phyloP scores from a whole-genome alignment of 306 rosid genomes.

The Citrullus amarus region DNA sequence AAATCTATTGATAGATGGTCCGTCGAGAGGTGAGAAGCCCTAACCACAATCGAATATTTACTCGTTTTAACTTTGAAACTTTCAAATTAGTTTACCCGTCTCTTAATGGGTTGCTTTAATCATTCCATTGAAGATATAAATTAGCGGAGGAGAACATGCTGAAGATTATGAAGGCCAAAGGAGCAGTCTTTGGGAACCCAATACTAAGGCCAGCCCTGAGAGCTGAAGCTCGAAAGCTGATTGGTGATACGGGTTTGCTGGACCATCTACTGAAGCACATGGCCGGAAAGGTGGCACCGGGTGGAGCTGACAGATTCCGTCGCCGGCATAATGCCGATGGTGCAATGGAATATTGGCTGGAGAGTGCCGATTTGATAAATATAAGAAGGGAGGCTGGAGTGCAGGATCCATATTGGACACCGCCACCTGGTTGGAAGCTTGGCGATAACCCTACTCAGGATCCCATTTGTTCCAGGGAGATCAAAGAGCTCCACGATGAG shows the following conservation, averaged over 20 bases:
- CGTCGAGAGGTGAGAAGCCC: constrained; percentile 22
- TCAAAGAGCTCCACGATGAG: constrained; percentile 46
- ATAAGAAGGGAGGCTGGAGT: constrained; percentile 66
- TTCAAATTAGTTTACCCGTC: background rate
- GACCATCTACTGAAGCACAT: constrained; percentile 92
- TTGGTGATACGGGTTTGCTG: constrained; percentile 83
- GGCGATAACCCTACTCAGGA: constrained; percentile 67
- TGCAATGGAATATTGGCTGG: constrained; percentile 91
- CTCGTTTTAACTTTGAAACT: background rate
- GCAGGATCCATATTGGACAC: constrained; percentile 80
- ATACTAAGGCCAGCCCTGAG: constrained; percentile 64
- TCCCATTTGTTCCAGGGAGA: constrained; percentile 30
- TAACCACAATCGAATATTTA: background rate
- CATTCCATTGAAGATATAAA: constrained; percentile 36
- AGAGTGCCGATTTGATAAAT: constrained; percentile 58
- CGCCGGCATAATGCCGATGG: constrained; percentile 84
- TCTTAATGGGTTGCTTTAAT: background rate
- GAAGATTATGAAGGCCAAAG: constrained; percentile 60
- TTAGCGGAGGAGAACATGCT: constrained; percentile 68
- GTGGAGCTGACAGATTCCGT: constrained; percentile 60
- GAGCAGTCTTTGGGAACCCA: constrained; percentile 52
- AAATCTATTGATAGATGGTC: constrained; percentile 46
- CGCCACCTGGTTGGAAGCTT: constrained; percentile 70
- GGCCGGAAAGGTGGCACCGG: constrained; percentile 86
- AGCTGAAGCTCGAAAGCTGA: constrained; percentile 62